phyloP scores from a whole-genome alignment of 139 green algal species.

The Cymbomonas tetramitiformis region DNA sequence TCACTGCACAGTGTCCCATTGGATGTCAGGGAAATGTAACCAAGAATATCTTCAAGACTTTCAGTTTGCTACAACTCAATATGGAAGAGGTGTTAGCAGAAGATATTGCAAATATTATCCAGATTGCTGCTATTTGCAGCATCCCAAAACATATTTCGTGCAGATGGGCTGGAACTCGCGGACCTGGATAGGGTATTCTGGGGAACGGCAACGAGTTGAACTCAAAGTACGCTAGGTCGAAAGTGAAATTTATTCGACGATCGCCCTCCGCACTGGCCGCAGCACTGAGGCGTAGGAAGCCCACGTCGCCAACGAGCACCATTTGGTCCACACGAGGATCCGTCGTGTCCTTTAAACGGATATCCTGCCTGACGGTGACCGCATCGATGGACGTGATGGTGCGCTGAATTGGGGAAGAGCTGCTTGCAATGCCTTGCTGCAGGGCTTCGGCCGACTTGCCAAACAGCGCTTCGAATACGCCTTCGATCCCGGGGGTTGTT shows the following conservation, averaged over 20 bases:
- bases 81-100: too few relatives aligned
- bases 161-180: neutral
- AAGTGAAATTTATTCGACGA: slow-evolving; percentile 7
- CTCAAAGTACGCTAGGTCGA: slow-evolving; percentile 51
- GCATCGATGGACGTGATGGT: slow-evolving; percentile 20
- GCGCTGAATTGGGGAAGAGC: slow-evolving; percentile 61
- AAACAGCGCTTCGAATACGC: neutral
- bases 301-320: slow-evolving; percentile 4
- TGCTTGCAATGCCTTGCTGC: neutral
- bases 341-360: neutral
- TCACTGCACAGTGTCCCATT: too few relatives aligned
- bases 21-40: too few relatives aligned
- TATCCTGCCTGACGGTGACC: slow-evolving; percentile 9
- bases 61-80: too few relatives aligned
- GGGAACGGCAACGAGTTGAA: slow-evolving; percentile 38
- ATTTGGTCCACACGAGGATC: slow-evolving; percentile 10
- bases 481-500: slow-evolving; percentile 11
- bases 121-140: too few relatives aligned
- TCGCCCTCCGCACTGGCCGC: neutral
- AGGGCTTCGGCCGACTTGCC: neutral
- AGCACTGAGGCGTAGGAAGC: neutral
- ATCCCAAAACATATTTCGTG: too few relatives aligned
- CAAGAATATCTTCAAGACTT: too few relatives aligned
- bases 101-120: too few relatives aligned
- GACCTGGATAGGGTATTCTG: neutral